Evolutionary conservation across 345 rosid genomes (phyloP), one percentile per base, ranked within the genome.

Genomic region (Passiflora organensis): DNA sequence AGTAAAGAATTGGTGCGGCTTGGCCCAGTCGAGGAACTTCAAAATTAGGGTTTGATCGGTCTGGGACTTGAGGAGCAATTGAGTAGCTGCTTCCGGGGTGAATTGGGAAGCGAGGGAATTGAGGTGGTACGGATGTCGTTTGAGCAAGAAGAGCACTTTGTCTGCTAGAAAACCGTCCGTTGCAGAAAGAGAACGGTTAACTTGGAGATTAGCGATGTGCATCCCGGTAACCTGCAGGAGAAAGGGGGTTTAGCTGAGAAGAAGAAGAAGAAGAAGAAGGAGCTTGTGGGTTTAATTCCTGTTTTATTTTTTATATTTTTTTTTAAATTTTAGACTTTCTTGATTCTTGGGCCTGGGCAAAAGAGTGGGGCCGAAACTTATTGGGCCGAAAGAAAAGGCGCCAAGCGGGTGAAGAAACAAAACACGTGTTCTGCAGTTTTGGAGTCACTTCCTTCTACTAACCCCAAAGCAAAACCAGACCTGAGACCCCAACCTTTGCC

Each of bases 21-120:
- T 73, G 0, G 94, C 97, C 94, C 94, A 90, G 3, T 60, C 66
- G 28, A 90, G 55, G 80, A 90, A 81, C 19, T 74, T 84, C 15
- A 87, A 75, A 55, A 59, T 70, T 20, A 83, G 63, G 55, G 67
- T 55, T 58, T 70, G 76, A 53, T 90, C 89, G 70, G 64, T 65
- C 21, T 85, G 95, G 60, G 74, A 70, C 46, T 87, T 81, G 55
- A 84, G 74, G 59, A 90, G 86, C 24, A 87, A 66, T 48, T 15
- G 38, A 0, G 81, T 78, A 38, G 95, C 85, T 19, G 89, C 84
- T 43, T 78, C 76, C 0, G 97, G 83, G 20, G 95, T 87, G 62
- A 90, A 87, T n/a, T 51, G 11, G 60, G 87, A 46, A 59, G 78
- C 46, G 52, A 90, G 69, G 20, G 74, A 46, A 32, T 77, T 63